These are phyloP conservation scores for Plantago lanceolata DNA, from an alignment of 305 asterid species.

Conservation along the genomic window DNA sequence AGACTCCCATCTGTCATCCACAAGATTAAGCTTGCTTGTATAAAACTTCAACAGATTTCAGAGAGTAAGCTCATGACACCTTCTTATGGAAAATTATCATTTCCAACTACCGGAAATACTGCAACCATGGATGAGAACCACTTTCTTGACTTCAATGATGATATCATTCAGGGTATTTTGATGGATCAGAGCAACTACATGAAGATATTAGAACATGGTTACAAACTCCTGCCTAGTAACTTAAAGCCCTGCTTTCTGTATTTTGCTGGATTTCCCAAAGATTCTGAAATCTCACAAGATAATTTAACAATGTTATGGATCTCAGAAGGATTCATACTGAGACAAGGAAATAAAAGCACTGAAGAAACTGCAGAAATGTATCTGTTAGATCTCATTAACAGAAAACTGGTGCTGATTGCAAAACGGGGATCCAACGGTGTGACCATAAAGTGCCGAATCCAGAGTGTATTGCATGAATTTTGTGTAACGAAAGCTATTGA, in stretches of 20 bases:
- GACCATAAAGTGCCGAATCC: neutral
- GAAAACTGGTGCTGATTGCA: constrained; percentile 21
- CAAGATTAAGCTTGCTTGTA: neutral
- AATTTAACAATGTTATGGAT: constrained; percentile 26
- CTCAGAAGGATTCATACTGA: constrained; percentile 23
- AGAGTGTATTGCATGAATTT: neutral
- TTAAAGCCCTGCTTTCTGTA: constrained; percentile 37
- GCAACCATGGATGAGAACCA: neutral
- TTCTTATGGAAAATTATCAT: too few relatives aligned
- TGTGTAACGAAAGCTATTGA: neutral
- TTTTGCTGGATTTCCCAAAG: constrained; percentile 31
- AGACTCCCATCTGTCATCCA: constrained; percentile 1
- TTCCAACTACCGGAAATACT: neutral
- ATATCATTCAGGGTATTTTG: too few relatives aligned
- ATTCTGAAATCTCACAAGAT: constrained; percentile 9
- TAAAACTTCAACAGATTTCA: neutral
- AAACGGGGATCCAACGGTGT: neutral
- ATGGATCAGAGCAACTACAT: constrained; percentile 6
- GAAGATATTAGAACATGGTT: constrained; percentile 29
- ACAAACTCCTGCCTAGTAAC: constrained; percentile 5
- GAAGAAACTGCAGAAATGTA: constrained; percentile 15
- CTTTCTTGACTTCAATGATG: neutral
- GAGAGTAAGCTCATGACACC: neutral
- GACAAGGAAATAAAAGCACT: neutral
- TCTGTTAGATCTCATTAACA: constrained; percentile 16